Percentiles rank a stretch among this genome's conserved stretches.
These are phyloP conservation scores for Fomitopsis pulvina DNA, from an alignment of 768 basidiomycete genomes.

Conservation along the genomic window DNA sequence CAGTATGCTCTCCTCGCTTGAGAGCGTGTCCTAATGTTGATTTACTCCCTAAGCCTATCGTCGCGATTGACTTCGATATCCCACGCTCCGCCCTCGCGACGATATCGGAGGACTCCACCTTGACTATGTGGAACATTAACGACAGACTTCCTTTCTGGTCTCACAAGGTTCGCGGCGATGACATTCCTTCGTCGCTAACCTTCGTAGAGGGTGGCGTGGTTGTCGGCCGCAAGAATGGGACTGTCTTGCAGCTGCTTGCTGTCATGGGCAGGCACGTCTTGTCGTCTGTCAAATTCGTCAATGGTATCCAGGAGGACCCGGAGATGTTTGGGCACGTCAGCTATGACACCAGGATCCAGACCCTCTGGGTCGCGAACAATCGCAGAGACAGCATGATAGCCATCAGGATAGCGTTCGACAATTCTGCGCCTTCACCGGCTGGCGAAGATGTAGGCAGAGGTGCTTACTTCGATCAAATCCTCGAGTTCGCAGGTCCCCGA, in stretches of 20 bases:
- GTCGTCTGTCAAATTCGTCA: slow-evolving; percentile 76
- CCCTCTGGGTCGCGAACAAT: slow-evolving; percentile 83
- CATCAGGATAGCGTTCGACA: slow-evolving; percentile 64
- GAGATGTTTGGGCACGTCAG: slow-evolving; percentile 88
- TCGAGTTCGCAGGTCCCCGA: slow-evolving; percentile 79
- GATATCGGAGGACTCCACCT: slow-evolving; percentile 75
- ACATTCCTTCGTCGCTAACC: slow-evolving; percentile 73
- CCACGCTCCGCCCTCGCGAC: slow-evolving; percentile 71
- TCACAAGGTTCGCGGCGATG: slow-evolving; percentile 73
- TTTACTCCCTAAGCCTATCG: slow-evolving; percentile 48
- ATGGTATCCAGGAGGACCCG: slow-evolving; percentile 59
- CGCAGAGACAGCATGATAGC: slow-evolving; percentile 81
- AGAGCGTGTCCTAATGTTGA: background rate
- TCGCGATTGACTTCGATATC: slow-evolving; percentile 83
- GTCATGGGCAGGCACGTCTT: slow-evolving; percentile 64
- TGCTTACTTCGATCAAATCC: slow-evolving; percentile 65
- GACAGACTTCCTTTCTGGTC: slow-evolving; percentile 72
- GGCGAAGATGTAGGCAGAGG: slow-evolving; percentile 53
- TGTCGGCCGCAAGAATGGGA: slow-evolving; percentile 78
- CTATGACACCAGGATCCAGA: slow-evolving; percentile 81
- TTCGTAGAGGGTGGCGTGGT: slow-evolving; percentile 85
- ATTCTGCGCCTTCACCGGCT: slow-evolving; percentile 40
- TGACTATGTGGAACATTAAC: slow-evolving; percentile 78
- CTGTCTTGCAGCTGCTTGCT: slow-evolving; percentile 78
- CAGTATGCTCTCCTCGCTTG: slow-evolving; percentile 41